Evolutionary conservation across 1,284 basidiomycete species (phyloP).

Genomic region (Cryptococcus maquisensis): DNA sequence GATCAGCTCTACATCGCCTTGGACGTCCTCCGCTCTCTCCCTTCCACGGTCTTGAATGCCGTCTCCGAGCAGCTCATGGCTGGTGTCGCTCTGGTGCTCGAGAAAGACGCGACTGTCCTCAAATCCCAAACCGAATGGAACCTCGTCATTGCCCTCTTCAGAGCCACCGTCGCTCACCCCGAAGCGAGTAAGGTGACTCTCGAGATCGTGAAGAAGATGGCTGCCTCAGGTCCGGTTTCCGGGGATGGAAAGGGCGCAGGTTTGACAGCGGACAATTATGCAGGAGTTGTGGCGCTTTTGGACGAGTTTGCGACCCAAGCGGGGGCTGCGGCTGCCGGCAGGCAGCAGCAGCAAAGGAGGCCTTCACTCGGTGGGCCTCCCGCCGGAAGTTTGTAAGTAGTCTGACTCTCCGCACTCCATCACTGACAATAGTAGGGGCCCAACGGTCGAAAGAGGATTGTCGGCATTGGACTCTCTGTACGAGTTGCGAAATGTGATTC

Average conservation of each 20-base stretch:
- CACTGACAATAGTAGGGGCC: slow-evolving; percentile 55
- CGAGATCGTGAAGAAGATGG: slow-evolving; percentile 64
- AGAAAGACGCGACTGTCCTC: slow-evolving; percentile 67
- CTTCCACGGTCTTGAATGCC: slow-evolving; percentile 68
- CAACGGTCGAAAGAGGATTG: slow-evolving; percentile 70
- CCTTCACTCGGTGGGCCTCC: slow-evolving; percentile 18
- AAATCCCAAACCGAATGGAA: slow-evolving; percentile 94
- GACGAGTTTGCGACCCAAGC: slow-evolving; percentile 82
- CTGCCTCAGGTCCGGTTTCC: slow-evolving; percentile 50
- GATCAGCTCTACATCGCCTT: slow-evolving; percentile 93
- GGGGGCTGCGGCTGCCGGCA: slow-evolving; percentile 59
- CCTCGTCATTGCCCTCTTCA: slow-evolving; percentile 81
- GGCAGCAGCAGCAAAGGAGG: slow-evolving; percentile 47
- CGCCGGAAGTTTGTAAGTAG: slow-evolving; percentile 33
- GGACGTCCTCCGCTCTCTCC: slow-evolving; percentile 78
- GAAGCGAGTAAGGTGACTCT: slow-evolving; percentile 83
- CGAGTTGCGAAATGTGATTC: slow-evolving; percentile 63
- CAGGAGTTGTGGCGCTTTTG: slow-evolving; percentile 71
- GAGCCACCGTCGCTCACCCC: slow-evolving; percentile 78
- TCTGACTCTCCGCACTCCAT: not conserved
- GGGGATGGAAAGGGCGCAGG: slow-evolving; percentile 26
- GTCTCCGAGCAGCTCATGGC: slow-evolving; percentile 87
- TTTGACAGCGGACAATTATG: slow-evolving; percentile 73
- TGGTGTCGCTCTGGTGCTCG: slow-evolving; percentile 73
- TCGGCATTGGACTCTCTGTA: slow-evolving; percentile 77